Evolutionary conservation across 345 rosid genomes (phyloP), one percentile per base, ranked within the genome.

Genomic region (Cochlearia excelsa): DNA sequence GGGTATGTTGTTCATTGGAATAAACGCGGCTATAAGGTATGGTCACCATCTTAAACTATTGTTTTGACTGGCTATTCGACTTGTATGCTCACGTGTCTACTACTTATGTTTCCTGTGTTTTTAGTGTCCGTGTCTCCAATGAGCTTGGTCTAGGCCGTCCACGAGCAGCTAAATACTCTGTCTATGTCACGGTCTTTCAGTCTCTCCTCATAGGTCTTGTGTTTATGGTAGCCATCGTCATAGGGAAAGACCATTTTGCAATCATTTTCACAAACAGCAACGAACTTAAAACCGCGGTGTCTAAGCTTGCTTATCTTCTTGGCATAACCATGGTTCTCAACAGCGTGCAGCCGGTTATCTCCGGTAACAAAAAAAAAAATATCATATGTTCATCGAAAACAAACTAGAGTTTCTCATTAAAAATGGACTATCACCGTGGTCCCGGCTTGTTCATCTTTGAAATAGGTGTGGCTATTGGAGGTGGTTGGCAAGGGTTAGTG

Each of bases 401-500:
- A 63, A 62, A 63, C 6, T 46, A 1, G 33, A n/a, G 9, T 40
- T 7, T 56, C 29, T 28, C 4, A 35, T 51, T 59, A 61, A 16
- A 16, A 16, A 16, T 16, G 23, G 30, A 38, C 11, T 3, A 11
- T 16, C 35, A 34, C 37, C 23, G 23, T 10, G 23, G 0, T 50
- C 2, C 29, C 0, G 11, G 16, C 53, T 4, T 37, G 16, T 26
- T 16, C 23, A 4, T 4, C 2, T 26, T 5, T 1, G 7, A 9
- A 34, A 9, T 48, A 90, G 97, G 97, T 53, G 97, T 87, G 57
- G 95, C 95, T 28, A 49, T 90, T 6, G 91, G 97, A 4, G 88
- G 81, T 28, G 97, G 97, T 30, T 90, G 97, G 95, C 97, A 90
- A 78, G 81, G 79, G 0, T 41, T 77, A 59, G 97, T 90, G 38